Evolutionary conservation across 202 grass and related monocot genomes (phyloP).

Genomic region (Schoenoplectus triqueter): DNA sequence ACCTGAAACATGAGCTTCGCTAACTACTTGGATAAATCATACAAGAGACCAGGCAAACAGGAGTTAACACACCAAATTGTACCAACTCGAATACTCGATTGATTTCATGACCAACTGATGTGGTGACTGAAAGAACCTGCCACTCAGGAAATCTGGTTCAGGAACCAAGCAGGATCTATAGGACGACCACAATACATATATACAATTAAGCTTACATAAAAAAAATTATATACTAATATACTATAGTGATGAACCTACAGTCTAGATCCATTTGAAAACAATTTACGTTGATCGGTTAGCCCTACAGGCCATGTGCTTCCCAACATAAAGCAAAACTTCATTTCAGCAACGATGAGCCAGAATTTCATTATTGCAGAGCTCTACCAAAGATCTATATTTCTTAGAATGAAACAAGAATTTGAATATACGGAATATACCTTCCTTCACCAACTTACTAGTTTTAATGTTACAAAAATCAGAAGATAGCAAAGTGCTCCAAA

Average conservation of each 20-base stretch:
- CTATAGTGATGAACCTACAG: neutral
- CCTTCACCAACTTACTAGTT: neutral
- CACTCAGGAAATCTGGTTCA: neutral
- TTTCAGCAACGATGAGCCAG: neutral
- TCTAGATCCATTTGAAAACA: neutral
- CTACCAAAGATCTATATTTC: neutral
- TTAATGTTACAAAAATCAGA: neutral
- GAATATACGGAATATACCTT: neutral
- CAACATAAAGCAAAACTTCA: neutral
- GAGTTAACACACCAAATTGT: neutral
- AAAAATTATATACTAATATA: neutral
- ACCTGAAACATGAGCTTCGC: neutral
- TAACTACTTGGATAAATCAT: neutral
- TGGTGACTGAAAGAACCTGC: neutral
- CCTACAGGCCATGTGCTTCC: neutral
- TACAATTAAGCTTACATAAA: neutral
- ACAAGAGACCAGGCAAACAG: neutral
- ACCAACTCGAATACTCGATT: neutral
- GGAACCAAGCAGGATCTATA: neutral
- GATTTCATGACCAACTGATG: neutral
- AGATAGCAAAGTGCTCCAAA: neutral
- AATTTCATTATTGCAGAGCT: neutral
- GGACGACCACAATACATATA: neutral
- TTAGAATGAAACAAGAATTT: neutral
- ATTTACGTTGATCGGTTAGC: neutral